Conservation (phyloP, 163 green algal genomes). For the Prototheca stagnorum region DNA sequence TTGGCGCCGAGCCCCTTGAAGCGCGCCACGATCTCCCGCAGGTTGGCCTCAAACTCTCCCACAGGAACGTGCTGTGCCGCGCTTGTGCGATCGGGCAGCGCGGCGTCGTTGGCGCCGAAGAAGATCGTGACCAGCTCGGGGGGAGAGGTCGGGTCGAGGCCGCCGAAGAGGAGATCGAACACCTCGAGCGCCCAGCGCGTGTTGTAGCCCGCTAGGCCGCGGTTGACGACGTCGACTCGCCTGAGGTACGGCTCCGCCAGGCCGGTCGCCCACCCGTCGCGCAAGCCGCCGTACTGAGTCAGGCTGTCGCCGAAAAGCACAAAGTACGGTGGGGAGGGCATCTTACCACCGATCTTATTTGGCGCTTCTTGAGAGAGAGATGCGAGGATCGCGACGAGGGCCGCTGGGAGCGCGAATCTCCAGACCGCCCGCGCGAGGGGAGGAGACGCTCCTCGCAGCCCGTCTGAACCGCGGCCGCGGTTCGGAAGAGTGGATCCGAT, state of each 20-base stretch:
- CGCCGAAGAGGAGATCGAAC: slow-evolving; percentile 27
- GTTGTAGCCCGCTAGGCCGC: slow-evolving; percentile 59
- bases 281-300: slow-evolving; percentile 25
- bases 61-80: background rate
- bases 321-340: too few species aligned
- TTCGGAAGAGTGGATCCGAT: too few species aligned
- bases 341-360: too few species aligned
- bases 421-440: too few species aligned
- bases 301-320: slow-evolving; percentile 40
- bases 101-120: slow-evolving; percentile 81
- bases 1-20: too few species aligned
- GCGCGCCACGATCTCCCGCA: too few species aligned
- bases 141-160: background rate
- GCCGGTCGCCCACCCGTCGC: slow-evolving; percentile 18
- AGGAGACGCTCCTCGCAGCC: too few species aligned
- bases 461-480: too few species aligned
- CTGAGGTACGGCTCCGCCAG: slow-evolving; percentile 22
- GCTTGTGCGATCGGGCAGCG: slow-evolving; percentile 27
- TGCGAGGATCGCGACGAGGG: too few species aligned
- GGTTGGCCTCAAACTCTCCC: background rate
- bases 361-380: too few species aligned
- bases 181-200: slow-evolving; percentile 43
- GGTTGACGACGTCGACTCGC: slow-evolving; percentile 17
- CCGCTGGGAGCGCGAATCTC: too few species aligned
- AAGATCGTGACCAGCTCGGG: slow-evolving; percentile 47